These are phyloP conservation scores for Lasiodiplodia hormozganensis DNA, from an alignment of 2,329 filamentous ascomycete genomes.

Conservation along the genomic window DNA sequence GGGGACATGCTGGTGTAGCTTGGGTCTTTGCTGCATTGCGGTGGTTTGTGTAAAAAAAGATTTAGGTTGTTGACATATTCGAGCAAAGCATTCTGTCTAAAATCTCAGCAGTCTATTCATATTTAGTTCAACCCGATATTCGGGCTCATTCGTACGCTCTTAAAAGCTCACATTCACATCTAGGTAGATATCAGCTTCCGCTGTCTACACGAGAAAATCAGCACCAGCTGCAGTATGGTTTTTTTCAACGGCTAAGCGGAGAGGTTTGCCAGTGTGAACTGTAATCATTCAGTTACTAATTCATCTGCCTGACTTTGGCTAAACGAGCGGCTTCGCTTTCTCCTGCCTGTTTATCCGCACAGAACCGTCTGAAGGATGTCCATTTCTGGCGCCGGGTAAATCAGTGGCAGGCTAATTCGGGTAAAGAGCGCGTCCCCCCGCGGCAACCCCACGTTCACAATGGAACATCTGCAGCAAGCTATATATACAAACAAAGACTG, in stretches of 20 bases:
- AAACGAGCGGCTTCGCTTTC: background rate
- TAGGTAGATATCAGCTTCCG: no score
- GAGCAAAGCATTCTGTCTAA: background rate
- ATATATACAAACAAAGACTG: background rate
- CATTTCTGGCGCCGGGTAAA: constrained; percentile 6
- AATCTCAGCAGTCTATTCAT: no score
- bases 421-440: constrained; percentile 8
- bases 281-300: background rate
- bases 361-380: background rate
- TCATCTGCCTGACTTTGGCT: background rate
- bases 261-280: no score
- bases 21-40: background rate
- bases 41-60: background rate
- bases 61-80: background rate
- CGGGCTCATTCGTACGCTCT: no score
- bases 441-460: background rate
- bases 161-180: no score
- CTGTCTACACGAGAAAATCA: no score
- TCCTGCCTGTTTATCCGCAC: constrained; percentile 41
- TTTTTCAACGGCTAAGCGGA: no score
- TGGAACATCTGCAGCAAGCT: background rate
- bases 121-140: no score
- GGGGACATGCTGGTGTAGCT: background rate
- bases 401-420: constrained; percentile 8
- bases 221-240: no score